A percentile compares a stretch with the other conserved stretches of the same genome.
Evolutionary conservation across 2,329 filamentous ascomycete species (phyloP).

Genomic region (Colletotrichum magnum): DNA sequence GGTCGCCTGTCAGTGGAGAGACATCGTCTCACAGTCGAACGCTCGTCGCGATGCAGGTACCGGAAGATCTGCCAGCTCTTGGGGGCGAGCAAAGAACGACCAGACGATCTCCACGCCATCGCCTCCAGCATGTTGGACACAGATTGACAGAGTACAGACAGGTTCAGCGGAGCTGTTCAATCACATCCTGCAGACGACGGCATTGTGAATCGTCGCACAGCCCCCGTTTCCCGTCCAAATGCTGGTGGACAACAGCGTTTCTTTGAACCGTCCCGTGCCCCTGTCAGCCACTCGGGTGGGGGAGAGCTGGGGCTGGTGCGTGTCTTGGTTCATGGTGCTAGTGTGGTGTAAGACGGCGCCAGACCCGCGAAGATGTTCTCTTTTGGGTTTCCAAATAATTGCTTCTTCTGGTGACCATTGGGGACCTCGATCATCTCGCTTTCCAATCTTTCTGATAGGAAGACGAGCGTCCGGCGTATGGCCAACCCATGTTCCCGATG

Average conservation of each 20-base stretch:
- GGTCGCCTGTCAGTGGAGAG: conserved; percentile 18
- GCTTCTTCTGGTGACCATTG: conserved; percentile 15
- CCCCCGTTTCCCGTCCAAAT: conserved; percentile 8
- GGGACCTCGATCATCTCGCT: background rate
- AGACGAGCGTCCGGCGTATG: too few relatives aligned
- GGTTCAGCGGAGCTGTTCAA: background rate
- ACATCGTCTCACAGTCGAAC: conserved; percentile 32
- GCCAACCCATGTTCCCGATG: background rate
- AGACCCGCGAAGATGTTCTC: conserved; percentile 10
- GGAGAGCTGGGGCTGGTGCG: conserved; percentile 7
- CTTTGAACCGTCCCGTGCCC: conserved; percentile 20
- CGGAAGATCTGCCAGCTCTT: conserved; percentile 14
- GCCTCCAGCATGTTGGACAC: background rate
- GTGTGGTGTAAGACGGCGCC: background rate
- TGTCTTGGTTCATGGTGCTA: conserved; percentile 2
- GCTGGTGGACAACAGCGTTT: conserved; percentile 4
- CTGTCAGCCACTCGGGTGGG: conserved; percentile 22
- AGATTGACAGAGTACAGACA: background rate
- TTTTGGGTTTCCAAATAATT: conserved; percentile 16
- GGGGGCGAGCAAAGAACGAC: background rate
- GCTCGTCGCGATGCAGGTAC: conserved; percentile 32
- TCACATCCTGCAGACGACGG: background rate
- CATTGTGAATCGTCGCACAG: conserved; percentile 1
- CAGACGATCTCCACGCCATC: conserved; percentile 17
- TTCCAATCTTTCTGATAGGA: background rate